phyloP scores from a whole-genome alignment of 306 rosid species.

The Fagus sylvatica region DNA sequence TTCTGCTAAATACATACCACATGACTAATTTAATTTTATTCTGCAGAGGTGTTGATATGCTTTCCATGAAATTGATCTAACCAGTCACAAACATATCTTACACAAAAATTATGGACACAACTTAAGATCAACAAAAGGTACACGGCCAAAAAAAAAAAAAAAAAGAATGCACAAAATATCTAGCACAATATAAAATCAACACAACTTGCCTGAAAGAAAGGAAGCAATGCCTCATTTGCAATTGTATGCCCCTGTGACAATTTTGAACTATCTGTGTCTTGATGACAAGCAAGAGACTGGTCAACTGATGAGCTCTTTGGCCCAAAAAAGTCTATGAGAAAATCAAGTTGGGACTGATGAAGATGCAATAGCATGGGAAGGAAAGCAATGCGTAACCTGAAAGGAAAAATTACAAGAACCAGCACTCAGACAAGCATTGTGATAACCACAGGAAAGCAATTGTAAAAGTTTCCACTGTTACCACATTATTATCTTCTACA shows the following conservation, averaged over 20 bases:
- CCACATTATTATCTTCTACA: neutral
- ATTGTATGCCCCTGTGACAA: constrained; percentile 41
- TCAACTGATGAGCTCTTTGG: constrained; percentile 45
- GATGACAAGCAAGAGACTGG: constrained; percentile 47
- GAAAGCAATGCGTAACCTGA: constrained; percentile 69
- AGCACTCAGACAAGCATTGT: constrained; percentile 6
- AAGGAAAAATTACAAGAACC: constrained; percentile 18
- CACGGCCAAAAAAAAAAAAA: neutral
- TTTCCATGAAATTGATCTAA: neutral
- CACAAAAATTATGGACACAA: neutral
- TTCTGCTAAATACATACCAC: neutral
- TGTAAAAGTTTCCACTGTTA: neutral
- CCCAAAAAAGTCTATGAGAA: constrained; percentile 79
- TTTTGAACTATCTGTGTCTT: constrained; percentile 62
- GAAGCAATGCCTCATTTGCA: constrained; percentile 88
- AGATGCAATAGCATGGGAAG: constrained; percentile 75
- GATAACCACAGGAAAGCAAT: neutral
- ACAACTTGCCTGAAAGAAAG: constrained; percentile 89
- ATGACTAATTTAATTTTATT: neutral
- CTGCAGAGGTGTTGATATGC: neutral
- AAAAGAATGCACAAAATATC: neutral
- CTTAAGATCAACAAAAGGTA: neutral
- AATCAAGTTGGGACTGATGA: constrained; percentile 90
- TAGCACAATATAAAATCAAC: constrained; percentile 13
- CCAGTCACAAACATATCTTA: neutral